A percentile compares a stretch with the other conserved stretches of the same genome.
Conservation (phyloP, 441 rosid species). For the Bocquillonia castaneifolia region DNA sequence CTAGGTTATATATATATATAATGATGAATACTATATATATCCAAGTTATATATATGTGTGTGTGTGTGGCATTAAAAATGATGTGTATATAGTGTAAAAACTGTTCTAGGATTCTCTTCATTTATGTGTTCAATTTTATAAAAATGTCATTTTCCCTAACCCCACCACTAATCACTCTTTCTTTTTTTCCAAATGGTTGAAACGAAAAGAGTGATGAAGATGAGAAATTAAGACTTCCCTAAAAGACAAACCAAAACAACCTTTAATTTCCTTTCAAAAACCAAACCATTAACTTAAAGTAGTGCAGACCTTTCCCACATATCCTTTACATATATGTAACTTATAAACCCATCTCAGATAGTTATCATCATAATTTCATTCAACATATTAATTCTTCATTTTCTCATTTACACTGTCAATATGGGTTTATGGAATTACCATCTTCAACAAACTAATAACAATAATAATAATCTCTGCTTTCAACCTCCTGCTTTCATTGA, state of each 20-base stretch:
- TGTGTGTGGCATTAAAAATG: slow-evolving; percentile 1
- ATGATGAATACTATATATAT: too few species aligned
- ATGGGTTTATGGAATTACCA: slow-evolving; percentile 57
- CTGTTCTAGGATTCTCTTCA: slow-evolving; percentile 57
- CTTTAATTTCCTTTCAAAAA: slow-evolving; percentile 27
- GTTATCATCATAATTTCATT: too few species aligned
- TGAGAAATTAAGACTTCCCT: slow-evolving; percentile 32
- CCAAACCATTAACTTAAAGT: slow-evolving; percentile 33
- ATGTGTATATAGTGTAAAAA: slow-evolving; percentile 21
- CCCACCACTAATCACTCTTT: slow-evolving; percentile 53
- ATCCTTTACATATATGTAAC: slow-evolving; percentile 30
- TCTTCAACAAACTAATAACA: slow-evolving; percentile 23
- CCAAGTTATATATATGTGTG: background rate
- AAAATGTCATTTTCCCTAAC: slow-evolving; percentile 46
- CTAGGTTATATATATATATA: too few species aligned
- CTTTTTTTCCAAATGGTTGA: slow-evolving; percentile 20
- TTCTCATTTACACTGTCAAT: slow-evolving; percentile 6
- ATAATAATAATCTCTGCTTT: slow-evolving; percentile 24
- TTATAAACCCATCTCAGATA: slow-evolving; percentile 38
- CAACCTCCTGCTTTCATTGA: slow-evolving; percentile 70
- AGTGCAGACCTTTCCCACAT: slow-evolving; percentile 52
- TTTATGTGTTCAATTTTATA: slow-evolving; percentile 20
- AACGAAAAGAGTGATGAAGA: slow-evolving; percentile 30
- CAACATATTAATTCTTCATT: too few species aligned
- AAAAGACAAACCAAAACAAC: slow-evolving; percentile 52